phyloP scores from a whole-genome alignment of 441 rosid species.

The Bruguiera hainesii region DNA sequence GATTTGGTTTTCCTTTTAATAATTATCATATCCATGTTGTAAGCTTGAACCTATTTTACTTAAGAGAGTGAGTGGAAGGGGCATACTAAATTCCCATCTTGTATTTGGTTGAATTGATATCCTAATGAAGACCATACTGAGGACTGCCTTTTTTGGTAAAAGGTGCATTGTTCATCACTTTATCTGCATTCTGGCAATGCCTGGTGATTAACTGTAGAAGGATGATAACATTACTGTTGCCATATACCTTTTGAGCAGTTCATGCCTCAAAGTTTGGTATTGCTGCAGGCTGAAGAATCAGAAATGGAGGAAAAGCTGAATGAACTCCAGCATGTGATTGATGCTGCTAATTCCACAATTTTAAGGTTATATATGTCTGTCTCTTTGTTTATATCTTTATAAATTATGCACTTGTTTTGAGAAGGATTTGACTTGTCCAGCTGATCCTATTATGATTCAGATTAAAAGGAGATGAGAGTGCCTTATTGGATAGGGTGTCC shows the following conservation, averaged over 20 bases:
- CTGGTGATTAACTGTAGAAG: too few species aligned
- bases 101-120: too few species aligned
- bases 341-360: constrained; percentile 44
- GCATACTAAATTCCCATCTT: too few species aligned
- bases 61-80: too few species aligned
- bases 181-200: too few species aligned
- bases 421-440: constrained; percentile 15
- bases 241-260: neutral
- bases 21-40: too few species aligned
- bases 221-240: too few species aligned
- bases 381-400: constrained; percentile 13
- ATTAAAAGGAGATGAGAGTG: constrained; percentile 64
- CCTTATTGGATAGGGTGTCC: constrained; percentile 40
- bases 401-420: constrained; percentile 12
- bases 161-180: too few species aligned
- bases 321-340: constrained; percentile 56
- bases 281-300: constrained; percentile 74
- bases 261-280: constrained; percentile 5
- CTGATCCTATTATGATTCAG: constrained; percentile 35
- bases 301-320: constrained; percentile 67
- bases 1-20: too few species aligned
- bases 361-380: constrained; percentile 42
- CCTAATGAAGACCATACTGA: too few species aligned
- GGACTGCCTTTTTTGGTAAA: too few species aligned
- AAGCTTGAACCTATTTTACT: too few species aligned